Conservation (phyloP, 2,329 filamentous ascomycete genomes). For the Massarina eburnea region DNA sequence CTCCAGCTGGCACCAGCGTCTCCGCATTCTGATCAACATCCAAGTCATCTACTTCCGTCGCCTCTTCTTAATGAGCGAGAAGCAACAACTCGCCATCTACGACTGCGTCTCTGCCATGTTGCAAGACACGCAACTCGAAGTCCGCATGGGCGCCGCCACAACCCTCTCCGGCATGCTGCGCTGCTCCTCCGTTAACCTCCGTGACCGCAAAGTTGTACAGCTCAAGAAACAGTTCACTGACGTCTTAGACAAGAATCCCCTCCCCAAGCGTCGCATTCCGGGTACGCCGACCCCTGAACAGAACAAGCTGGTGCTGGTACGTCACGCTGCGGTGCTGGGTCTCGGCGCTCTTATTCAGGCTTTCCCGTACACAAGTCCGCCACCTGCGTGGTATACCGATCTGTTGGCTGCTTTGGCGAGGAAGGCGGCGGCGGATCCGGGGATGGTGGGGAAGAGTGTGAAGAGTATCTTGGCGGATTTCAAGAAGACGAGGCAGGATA, state of each 20-base stretch:
- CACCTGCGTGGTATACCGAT: slow-evolving; percentile 91
- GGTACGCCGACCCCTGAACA: slow-evolving; percentile 71
- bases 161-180: slow-evolving; percentile 97
- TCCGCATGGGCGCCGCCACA: slow-evolving; percentile 86
- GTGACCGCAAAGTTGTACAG: slow-evolving; percentile 72
- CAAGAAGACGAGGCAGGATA: slow-evolving; percentile 99
- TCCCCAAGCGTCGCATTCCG: slow-evolving; percentile 68
- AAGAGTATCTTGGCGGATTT: slow-evolving; percentile 95
- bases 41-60: slow-evolving; percentile 98
- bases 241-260: slow-evolving; percentile 77
- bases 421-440: slow-evolving; percentile 82
- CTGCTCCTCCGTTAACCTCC: slow-evolving; percentile 81
- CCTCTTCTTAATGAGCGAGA: slow-evolving; percentile 77
- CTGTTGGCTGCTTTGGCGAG: slow-evolving; percentile 83
- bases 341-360: slow-evolving; percentile 90
- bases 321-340: slow-evolving; percentile 90
- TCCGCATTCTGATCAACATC: slow-evolving; percentile 95
- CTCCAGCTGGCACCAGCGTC: slow-evolving; percentile 89
- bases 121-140: slow-evolving; percentile 86
- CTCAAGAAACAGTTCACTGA: slow-evolving; percentile 79
- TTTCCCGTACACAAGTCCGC: slow-evolving; percentile 93
- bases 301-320: slow-evolving; percentile 75
- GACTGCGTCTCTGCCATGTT: slow-evolving; percentile 96
- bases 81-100: slow-evolving; percentile 79
- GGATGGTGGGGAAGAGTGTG: slow-evolving; percentile 92